Evolutionary conservation across 139 green algal genomes (phyloP), one percentile per base, ranked within the genome.

Genomic region (Tetradesmus obliquus): DNA sequence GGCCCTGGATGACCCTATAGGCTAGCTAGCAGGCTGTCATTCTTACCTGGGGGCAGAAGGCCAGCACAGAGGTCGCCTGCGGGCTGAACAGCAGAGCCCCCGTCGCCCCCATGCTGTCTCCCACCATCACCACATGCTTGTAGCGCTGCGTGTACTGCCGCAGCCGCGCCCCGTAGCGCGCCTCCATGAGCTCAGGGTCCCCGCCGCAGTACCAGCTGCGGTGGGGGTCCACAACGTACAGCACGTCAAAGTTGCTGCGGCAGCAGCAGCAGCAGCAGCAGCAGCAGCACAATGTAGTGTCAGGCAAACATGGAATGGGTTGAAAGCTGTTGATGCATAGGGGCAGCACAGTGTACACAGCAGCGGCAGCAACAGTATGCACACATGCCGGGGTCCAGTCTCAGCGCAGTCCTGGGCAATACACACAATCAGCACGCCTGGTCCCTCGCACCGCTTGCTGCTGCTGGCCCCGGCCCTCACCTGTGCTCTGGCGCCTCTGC

Each of bases 91-190:
- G 87, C 85, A 99, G 94, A 22, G 96, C 92, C 0, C 93, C 98
- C 2, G 95, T 97, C 19, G 97, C 98, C 2, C 98, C 98, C 98
- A 99, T 99, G 60, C 92, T 97, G 94, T 99, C 98, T 0, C 98
- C 98, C 45, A 99, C 91, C 91, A 99, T 95, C 60, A 99, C 51
- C 55, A 99, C 95, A 2, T 93, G 90, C 51, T 89, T 66, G 93
- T 99, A 99, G 2, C 74, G 86, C 22, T 57, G 72, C 10, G 92
- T 93, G 24, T 94, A 93, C n/a, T 79, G 53, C 58, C 20, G 10
- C 90, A 98, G 87, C 0, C 90, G 88, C 3, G 80, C 60, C 10
- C 58, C 60, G 80, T 95, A 97, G 5, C 55, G 87, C 51, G 58
- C 8, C 22, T 94, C 51, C 22, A 95, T 93, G 2, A 58, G 87